Conservation (phyloP, 257 asterid species). For the Capsicum chinense region DNA sequence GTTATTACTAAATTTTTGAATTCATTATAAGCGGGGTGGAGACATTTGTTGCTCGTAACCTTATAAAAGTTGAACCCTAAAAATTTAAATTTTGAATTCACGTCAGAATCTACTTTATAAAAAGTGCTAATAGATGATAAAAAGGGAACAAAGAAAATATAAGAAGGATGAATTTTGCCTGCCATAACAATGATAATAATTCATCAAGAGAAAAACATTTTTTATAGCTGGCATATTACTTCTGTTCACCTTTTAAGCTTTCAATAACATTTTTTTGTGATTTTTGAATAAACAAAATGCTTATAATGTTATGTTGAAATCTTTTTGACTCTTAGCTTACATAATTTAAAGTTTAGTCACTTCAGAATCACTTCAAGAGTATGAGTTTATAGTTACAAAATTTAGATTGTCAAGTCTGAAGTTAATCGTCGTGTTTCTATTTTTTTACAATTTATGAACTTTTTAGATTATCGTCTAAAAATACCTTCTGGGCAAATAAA, state of each 20-base stretch:
- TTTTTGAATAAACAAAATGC: neutral
- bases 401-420: too few species aligned
- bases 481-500: too few species aligned
- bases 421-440: too few species aligned
- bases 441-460: too few species aligned
- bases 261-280: neutral
- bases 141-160: neutral
- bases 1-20: neutral
- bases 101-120: neutral
- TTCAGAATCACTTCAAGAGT: neutral
- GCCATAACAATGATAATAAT: conserved; percentile 21
- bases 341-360: neutral
- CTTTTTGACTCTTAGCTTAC: neutral
- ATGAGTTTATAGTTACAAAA: too few species aligned
- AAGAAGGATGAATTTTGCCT: neutral
- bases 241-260: conserved; percentile 23
- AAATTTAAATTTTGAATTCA: neutral
- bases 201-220: neutral
- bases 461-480: too few species aligned
- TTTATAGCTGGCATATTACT: conserved; percentile 8
- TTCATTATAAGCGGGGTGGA: neutral
- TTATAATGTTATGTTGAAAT: conserved; percentile 5
- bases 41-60: neutral
- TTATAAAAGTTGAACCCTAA: neutral
- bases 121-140: neutral